Evolutionary conservation across 495 filamentous ascomycete species (phyloP), one percentile per base, ranked within the genome.

Genomic region (Neurospora discreta): DNA sequence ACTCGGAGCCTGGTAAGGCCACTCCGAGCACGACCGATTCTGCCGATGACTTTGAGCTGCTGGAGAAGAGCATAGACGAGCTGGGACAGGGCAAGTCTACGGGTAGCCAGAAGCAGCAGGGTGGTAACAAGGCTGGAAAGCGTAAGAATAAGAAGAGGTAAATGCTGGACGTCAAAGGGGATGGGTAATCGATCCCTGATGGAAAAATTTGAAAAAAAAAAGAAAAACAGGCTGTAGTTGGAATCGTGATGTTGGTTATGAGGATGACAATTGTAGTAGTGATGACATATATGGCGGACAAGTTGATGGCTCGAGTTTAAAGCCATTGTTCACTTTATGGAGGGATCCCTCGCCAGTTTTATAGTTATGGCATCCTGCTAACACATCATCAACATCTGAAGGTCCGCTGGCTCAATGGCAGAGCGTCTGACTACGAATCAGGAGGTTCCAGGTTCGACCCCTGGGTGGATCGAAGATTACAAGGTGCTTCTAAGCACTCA

Each of bases 1-100:
- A 81, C 60, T 78, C 74, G 46, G 76, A 60, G 52, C 71, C 77
- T 13, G 78, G 81, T 36, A 81, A 82, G 77, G 76, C 78, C 43
- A 86, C 84, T 0, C 78, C 78, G 13, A 80, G 80, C 30, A 84
- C 80, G 43, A 82, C 82, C 16, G 85, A 81, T 74, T 86, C 85
- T 1, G 82, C 82, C 60, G 86, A 87, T 41, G 86, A 87, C 73
- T 88, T 86, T 77, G 86, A 88, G 78, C 76, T 87, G 40, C 78
- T 88, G n/a, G 85, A 85, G 73, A 87, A 82, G 80, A 85, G 80
- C 69, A 77, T 83, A 10, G 83, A 84, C 69, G 80, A 81, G 38
- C 80, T 84, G 10, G 78, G 77, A 44, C 77, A 80, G 73, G 77
- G 73, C 74, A 84, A 82, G 77, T 71, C 81, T 23, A 82, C 81